Conservation (phyloP, 2,329 filamentous ascomycete species). For the Xylariomycetidae sp. region DNA sequence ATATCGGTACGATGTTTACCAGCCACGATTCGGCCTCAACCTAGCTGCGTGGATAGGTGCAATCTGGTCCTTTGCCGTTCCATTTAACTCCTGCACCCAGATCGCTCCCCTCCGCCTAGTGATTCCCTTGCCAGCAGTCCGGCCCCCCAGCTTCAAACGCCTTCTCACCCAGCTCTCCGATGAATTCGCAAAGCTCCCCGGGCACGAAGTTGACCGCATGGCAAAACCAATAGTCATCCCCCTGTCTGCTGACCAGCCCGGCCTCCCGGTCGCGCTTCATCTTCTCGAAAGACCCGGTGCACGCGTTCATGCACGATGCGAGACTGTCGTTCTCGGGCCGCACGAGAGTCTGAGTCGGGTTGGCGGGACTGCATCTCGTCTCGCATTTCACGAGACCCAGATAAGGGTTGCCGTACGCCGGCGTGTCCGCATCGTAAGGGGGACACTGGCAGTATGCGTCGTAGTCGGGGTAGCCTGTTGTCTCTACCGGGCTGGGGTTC, state of each 20-base stretch:
- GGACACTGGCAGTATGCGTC: slow-evolving; percentile 19
- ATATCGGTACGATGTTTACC: no score
- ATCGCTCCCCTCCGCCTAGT: no score
- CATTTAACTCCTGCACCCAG: no score
- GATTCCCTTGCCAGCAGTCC: slow-evolving; percentile 10
- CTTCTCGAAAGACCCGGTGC: slow-evolving; percentile 20
- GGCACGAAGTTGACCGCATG: slow-evolving; percentile 21
- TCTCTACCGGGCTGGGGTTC: no score
- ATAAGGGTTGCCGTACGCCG: slow-evolving; percentile 18
- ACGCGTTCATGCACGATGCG: slow-evolving; percentile 16
- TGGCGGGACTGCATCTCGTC: slow-evolving; percentile 15
- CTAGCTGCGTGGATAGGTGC: no score
- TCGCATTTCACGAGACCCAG: slow-evolving; percentile 20
- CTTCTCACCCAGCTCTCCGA: slow-evolving; percentile 14
- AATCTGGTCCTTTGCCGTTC: no score
- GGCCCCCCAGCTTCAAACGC: slow-evolving; percentile 12
- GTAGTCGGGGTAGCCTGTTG: slow-evolving; percentile 18
- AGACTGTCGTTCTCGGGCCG: slow-evolving; percentile 15
- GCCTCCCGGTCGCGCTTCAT: slow-evolving; percentile 10
- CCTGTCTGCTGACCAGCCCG: no score
- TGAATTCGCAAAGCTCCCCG: slow-evolving; percentile 21
- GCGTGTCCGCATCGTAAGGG: slow-evolving; percentile 10
- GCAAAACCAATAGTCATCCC: slow-evolving; percentile 20
- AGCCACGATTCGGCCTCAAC: no score
- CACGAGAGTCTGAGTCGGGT: slow-evolving; percentile 11